A percentile compares a stretch with the other conserved stretches of the same genome.
Evolutionary conservation across 495 filamentous ascomycete species (phyloP).

Genomic region (Parachaetomium inaequale): DNA sequence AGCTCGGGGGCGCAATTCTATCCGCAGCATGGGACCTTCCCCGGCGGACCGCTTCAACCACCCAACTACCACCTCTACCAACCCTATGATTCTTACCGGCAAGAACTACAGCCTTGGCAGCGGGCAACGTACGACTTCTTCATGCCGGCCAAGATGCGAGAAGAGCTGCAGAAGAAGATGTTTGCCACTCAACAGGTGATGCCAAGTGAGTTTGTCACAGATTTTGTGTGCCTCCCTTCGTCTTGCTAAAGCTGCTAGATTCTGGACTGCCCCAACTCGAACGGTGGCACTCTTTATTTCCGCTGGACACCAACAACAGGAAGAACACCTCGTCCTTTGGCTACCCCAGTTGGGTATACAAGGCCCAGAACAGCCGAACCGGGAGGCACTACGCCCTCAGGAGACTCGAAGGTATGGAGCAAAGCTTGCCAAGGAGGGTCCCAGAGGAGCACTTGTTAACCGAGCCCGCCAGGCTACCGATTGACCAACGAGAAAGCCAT

Average conservation of each 20-base stretch:
- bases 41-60: slow-evolving; percentile 60
- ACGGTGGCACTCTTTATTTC: slow-evolving; percentile 84
- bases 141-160: slow-evolving; percentile 74
- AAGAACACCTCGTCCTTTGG: slow-evolving; percentile 75
- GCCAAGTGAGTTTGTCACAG: slow-evolving; percentile 57
- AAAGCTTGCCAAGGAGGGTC: not conserved
- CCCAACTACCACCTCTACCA: slow-evolving; percentile 93
- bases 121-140: slow-evolving; percentile 85
- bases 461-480: slow-evolving; percentile 41
- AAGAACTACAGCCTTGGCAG: slow-evolving; percentile 76
- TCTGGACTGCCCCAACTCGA: slow-evolving; percentile 75
- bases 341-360: slow-evolving; percentile 89
- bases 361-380: slow-evolving; percentile 84
- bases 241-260: slow-evolving; percentile 24
- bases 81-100: slow-evolving; percentile 74
- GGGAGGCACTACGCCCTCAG: slow-evolving; percentile 80
- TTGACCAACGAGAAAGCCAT: slow-evolving; percentile 88
- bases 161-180: slow-evolving; percentile 83
- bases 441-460: not conserved
- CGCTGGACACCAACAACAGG: slow-evolving; percentile 72
- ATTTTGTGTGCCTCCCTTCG: not conserved
- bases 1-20: slow-evolving; percentile 53
- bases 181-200: slow-evolving; percentile 82
- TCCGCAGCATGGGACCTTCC: slow-evolving; percentile 35
- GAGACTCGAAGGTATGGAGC: slow-evolving; percentile 64